Base-by-base conservation (phyloP, 441 rosid species). In the Theobroma grandiflorum region DNA sequence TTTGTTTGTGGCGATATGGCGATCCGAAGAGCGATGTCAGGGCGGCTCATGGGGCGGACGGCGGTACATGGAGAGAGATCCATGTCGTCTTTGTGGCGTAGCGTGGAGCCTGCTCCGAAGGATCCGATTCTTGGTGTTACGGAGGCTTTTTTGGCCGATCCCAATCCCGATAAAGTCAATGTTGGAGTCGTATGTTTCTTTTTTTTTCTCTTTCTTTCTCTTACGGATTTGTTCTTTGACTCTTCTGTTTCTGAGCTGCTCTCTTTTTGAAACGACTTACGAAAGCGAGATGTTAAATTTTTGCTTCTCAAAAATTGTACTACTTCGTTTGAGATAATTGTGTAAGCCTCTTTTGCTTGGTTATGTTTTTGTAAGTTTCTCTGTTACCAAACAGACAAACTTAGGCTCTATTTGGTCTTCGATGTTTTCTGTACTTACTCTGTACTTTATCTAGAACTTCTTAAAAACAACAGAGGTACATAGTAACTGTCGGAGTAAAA, bases 81-180 rank as follows among this genome's bases (percentile, higher is more conserved):
- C 76, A 87, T 95, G 91, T 91, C 95, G 10, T 92, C 97, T 15
- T 91, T 93, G 98, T 96, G 99, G 98, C 83, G 84, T 72, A 89
- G 78, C 91, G 93, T 96, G 40, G 93, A 93, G 89, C 97, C 97
- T 12, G 99, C 98, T 20, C 82, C 95, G 8, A 96, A 91, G 83
- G 99, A 96, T 83, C 99, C 97, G 5, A 96, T 96, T 69, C 97
- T 96, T 38, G 97, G 99, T 45, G 99, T 96, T 65, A 93, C 98
- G 59, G 99, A 96, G 75, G 98, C 98, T 79, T 96, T 92, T 85
- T 92, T 94, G 74, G 97, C 97, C 42, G 98, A 96, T 87, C 87
- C 92, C 8, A 84, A 82, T 81, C 97, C 97, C 3, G 88, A 87
- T 3, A 96, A 96, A 89, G 97, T 96, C 78, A 96, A 94, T 70